These are phyloP conservation scores for Nyssa sinensis DNA, from an alignment of 148 eudicot genomes.

Conservation along the genomic window DNA sequence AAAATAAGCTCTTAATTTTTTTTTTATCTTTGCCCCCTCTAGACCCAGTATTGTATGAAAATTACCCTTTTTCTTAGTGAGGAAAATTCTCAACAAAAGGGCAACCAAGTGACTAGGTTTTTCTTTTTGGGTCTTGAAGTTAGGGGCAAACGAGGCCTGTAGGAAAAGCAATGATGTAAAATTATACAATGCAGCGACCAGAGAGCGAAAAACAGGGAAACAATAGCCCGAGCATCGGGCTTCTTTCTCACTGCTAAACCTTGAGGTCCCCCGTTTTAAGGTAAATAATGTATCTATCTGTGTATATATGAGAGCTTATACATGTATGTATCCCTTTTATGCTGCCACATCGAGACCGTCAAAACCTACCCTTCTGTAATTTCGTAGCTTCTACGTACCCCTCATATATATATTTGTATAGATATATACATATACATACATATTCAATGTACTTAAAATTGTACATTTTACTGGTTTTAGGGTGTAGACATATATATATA, in stretches of 20 bases:
- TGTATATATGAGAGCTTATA: not conserved
- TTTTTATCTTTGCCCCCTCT: no score
- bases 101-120: no score
- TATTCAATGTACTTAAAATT: no score
- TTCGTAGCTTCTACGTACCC: slow-evolving; percentile 15
- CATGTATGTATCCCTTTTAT: not conserved
- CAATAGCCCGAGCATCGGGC: slow-evolving; percentile 10
- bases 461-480: no score
- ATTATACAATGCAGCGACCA: slow-evolving; percentile 2
- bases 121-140: no score
- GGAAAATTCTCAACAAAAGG: no score
- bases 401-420: not conserved
- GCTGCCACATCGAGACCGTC: slow-evolving; percentile 17
- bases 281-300: slow-evolving; percentile 1
- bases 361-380: not conserved
- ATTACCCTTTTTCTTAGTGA: no score
- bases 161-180: no score
- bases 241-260: not conserved
- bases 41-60: no score
- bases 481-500: no score
- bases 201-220: slow-evolving; percentile 10
- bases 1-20: no score
- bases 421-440: not conserved
- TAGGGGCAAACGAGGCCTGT: no score
- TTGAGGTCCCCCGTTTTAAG: slow-evolving; percentile 4